A percentile compares a stretch with the other conserved stretches of the same genome.
phyloP scores from a whole-genome alignment of 192 early-diverging fungal genomes.

The Rhizophagus sp. region DNA sequence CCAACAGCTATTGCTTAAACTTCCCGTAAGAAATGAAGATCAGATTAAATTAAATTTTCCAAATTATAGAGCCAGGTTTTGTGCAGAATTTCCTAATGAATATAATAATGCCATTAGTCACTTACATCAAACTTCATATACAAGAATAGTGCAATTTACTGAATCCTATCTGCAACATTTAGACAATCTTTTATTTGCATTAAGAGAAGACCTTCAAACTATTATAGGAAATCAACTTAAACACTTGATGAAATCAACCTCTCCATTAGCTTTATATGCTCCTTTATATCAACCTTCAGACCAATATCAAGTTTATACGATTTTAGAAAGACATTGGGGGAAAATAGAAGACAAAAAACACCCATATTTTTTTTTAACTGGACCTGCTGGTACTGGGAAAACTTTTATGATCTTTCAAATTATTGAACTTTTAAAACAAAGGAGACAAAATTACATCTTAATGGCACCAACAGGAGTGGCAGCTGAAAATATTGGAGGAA shows the following conservation, averaged over 20 bases:
- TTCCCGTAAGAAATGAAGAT: background rate
- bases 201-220: no score
- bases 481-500: background rate
- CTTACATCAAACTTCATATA: no score
- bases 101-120: no score
- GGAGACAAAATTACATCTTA: background rate
- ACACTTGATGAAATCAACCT: no score
- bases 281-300: background rate
- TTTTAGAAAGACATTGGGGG: background rate
- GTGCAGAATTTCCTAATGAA: no score
- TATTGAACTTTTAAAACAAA: background rate
- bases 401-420: background rate
- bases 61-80: no score
- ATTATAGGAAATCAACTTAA: background rate
- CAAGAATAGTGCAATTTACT: no score
- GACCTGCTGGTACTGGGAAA: background rate
- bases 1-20: background rate
- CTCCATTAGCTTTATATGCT: background rate
- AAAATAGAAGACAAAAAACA: background rate
- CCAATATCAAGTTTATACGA: background rate
- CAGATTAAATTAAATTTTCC: no score
- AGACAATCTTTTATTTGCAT: no score
- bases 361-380: background rate
- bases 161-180: no score
- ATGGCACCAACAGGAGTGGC: conserved; percentile 5